Conservation (phyloP, 2,329 filamentous ascomycete genomes). For the Fusarium sp. region DNA sequence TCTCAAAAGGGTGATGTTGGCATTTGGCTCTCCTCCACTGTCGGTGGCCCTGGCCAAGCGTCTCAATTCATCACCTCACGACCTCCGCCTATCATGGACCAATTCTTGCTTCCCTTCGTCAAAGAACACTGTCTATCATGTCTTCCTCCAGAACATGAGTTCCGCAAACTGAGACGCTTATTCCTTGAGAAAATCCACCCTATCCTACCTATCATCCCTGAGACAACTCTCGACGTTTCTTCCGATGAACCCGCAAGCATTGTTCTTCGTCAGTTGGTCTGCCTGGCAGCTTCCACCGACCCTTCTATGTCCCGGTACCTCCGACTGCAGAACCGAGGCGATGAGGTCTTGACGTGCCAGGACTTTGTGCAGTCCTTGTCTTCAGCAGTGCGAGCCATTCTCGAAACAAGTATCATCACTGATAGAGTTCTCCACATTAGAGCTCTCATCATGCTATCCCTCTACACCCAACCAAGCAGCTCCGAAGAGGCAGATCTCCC, state of each 20-base stretch:
- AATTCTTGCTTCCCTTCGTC: slow-evolving; percentile 60
- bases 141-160: slow-evolving; percentile 64
- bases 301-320: slow-evolving; percentile 62
- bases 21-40: slow-evolving; percentile 64
- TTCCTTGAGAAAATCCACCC: slow-evolving; percentile 69
- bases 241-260: slow-evolving; percentile 56
- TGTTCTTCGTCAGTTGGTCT: slow-evolving; percentile 68
- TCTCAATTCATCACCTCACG: slow-evolving; percentile 58
- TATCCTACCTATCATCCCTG: slow-evolving; percentile 67
- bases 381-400: slow-evolving; percentile 63
- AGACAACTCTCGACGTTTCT: slow-evolving; percentile 51
- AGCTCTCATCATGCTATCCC: slow-evolving; percentile 66
- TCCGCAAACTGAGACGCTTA: slow-evolving; percentile 60
- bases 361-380: slow-evolving; percentile 66
- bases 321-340: slow-evolving; percentile 58
- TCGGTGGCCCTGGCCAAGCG: slow-evolving; percentile 46
- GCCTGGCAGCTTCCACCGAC: slow-evolving; percentile 68
- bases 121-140: slow-evolving; percentile 63
- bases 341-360: slow-evolving; percentile 58
- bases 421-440: slow-evolving; percentile 70
- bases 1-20: slow-evolving; percentile 69
- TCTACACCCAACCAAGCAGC: slow-evolving; percentile 71
- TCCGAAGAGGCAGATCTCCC: slow-evolving; percentile 69
- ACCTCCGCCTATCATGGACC: slow-evolving; percentile 58
- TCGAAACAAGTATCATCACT: slow-evolving; percentile 68